Evolutionary conservation across 352 stramenopile species (phyloP), one percentile per base, ranked within the genome.

Genomic region (Pythium insidiosum): DNA sequence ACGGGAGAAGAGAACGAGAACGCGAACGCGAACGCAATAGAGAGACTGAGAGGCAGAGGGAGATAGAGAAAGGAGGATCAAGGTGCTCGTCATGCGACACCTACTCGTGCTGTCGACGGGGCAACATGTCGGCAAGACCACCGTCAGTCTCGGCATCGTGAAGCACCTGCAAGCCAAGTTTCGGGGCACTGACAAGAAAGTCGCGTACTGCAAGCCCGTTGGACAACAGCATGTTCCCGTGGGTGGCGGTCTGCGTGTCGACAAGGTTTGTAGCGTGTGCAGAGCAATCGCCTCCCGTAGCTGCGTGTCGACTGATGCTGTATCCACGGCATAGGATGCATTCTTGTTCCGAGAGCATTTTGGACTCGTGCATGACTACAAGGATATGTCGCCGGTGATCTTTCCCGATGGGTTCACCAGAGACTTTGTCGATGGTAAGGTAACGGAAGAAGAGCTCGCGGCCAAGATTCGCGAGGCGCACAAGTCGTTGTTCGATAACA

Each of bases 41-140:
- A n/a, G n/a, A n/a, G n/a, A n/a, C n/a, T n/a, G 23, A 5, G 10
- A 13, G 9, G 24, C 15, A 34, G 6, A 15, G 1, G 23, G 33
- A 22, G 20, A 7, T 23, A 12, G 23, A 19, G 23, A n/a, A 34
- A 34, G 28, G 9, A 34, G 28, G 28, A 34, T 34, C 28, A 34
- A 34, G 28, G 9, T 9, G 28, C 28, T 34, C 37, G 11, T 23
- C 12, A 55, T 61, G 46, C 79, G 78, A 58, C 80, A 93, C 43
- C 58, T 93, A 34, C 78, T 93, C 43, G 65, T 93, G 38, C 66
- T 93, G 30, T 93, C 81, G 9, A 98, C 94, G 13, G 82, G 90
- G 23, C 95, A 99, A 59, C 96, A 99, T 58, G 95, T 98, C 46
- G 96, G 96, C 43, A 99, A 99, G 72, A 99, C 95, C 23, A 98